A percentile compares a stretch with the other conserved stretches of the same genome.
Evolutionary conservation across 495 filamentous ascomycete species (phyloP).

Genomic region (Penicillium goetzii): DNA sequence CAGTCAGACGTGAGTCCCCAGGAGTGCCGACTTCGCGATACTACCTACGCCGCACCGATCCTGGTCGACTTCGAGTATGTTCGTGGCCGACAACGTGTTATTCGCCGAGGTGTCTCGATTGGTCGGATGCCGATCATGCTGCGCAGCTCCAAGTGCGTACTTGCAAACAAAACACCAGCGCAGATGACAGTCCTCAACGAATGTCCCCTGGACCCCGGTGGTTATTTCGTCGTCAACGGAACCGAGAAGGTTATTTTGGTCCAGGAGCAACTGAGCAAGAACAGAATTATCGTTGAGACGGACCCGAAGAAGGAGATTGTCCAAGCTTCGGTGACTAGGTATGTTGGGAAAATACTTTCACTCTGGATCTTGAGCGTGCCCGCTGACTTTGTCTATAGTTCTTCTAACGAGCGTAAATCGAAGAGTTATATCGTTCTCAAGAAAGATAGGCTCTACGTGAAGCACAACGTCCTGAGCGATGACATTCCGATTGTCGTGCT

Average conservation of each 20-base stretch:
- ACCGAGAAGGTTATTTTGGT: conserved; percentile 98
- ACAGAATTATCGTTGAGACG: conserved; percentile 94
- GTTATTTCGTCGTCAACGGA: conserved; percentile 97
- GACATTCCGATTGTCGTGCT: conserved; percentile 90
- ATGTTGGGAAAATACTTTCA: conserved; percentile 4
- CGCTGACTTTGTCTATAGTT: conserved; percentile 54
- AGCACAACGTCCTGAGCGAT: conserved; percentile 91
- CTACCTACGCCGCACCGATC: conserved; percentile 93
- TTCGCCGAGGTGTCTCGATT: conserved; percentile 71
- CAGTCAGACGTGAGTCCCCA: conserved; percentile 73
- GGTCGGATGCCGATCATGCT: conserved; percentile 96
- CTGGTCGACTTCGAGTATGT: conserved; percentile 86
- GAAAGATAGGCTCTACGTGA: conserved; percentile 85
- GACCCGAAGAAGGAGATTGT: conserved; percentile 88
- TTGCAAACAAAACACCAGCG: conserved; percentile 75
- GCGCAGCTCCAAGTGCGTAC: conserved; percentile 86
- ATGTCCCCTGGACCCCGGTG: conserved; percentile 93
- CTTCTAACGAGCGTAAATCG: conserved; percentile 93
- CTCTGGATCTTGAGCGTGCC: conserved; percentile 7
- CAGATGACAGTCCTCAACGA: conserved; percentile 89
- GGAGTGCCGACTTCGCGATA: conserved; percentile 92
- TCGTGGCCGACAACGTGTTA: conserved; percentile 71
- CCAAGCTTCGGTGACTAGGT: conserved; percentile 92
- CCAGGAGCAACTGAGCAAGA: conserved; percentile 98
- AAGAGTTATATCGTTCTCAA: conserved; percentile 94